Conservation (phyloP, 1,139 yeast genomes). For the Sugiyamaella neomexicana region DNA sequence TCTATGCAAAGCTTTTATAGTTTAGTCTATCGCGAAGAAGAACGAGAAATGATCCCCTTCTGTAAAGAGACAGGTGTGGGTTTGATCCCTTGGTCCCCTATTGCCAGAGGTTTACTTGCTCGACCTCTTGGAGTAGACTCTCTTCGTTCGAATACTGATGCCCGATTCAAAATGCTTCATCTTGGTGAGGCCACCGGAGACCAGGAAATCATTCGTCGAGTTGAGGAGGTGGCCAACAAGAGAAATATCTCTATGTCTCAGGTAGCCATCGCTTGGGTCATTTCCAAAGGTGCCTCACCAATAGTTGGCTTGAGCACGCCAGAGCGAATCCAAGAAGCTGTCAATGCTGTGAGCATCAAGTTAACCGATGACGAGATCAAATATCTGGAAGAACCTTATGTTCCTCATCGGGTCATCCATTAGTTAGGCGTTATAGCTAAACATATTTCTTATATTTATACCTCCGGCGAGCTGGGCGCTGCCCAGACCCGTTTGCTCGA, state of each 20-base stretch:
- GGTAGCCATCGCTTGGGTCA: conserved; percentile 56
- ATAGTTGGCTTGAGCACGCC: conserved; percentile 56
- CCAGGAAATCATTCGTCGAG: conserved; percentile 48
- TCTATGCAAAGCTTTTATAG: conserved; percentile 60
- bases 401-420: conserved; percentile 32
- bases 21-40: conserved; percentile 57
- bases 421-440: neutral
- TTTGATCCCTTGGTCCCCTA: conserved; percentile 52
- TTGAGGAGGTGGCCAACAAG: conserved; percentile 53
- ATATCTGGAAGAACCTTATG: conserved; percentile 54
- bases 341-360: conserved; percentile 47
- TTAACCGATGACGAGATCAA: conserved; percentile 49
- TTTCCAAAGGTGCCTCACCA: conserved; percentile 52
- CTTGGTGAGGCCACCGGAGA: conserved; percentile 27
- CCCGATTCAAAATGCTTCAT: conserved; percentile 3
- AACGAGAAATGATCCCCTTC: conserved; percentile 56
- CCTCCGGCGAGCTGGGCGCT: neutral
- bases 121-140: conserved; percentile 39
- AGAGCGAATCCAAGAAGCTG: conserved; percentile 55
- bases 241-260: conserved; percentile 52
- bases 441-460: too few species aligned
- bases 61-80: conserved; percentile 50
- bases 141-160: conserved; percentile 18
- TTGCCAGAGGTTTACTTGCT: conserved; percentile 49
- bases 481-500: neutral